These are phyloP conservation scores for Parietaria judaica DNA, from an alignment of 306 rosid genomes.

Conservation along the genomic window DNA sequence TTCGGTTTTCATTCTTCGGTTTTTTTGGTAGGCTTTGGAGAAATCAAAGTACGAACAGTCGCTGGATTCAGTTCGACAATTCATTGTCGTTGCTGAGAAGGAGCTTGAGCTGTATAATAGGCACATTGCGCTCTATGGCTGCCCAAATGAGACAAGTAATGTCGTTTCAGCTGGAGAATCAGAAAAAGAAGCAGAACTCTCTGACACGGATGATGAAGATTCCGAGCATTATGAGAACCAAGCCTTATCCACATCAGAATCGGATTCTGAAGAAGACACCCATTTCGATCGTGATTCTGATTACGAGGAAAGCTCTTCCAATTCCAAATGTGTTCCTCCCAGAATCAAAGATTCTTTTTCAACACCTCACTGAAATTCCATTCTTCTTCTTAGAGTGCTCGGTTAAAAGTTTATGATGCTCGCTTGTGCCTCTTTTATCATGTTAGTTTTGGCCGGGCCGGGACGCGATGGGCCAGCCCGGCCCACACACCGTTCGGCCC, in stretches of 20 bases:
- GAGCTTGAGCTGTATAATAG: constrained; percentile 79
- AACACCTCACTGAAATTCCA: neutral
- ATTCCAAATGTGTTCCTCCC: constrained; percentile 17
- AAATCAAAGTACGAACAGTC: constrained; percentile 88
- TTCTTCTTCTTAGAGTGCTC: neutral
- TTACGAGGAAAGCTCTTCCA: constrained; percentile 22
- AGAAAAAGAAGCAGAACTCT: constrained; percentile 10
- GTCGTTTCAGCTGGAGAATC: constrained; percentile 32
- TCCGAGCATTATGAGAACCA: constrained; percentile 35
- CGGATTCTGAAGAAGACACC: constrained; percentile 17
- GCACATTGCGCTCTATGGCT: constrained; percentile 75
- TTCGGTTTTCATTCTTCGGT: neutral
- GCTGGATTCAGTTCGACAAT: constrained; percentile 69
- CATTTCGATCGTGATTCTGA: constrained; percentile 17
- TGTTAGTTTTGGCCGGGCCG: no score
- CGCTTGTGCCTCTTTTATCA: no score
- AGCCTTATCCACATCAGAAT: constrained; percentile 14
- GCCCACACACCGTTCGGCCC: no score
- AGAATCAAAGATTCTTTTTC: constrained; percentile 21
- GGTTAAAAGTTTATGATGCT: no score
- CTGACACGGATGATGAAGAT: constrained; percentile 14
- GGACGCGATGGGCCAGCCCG: no score
- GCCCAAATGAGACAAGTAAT: constrained; percentile 49
- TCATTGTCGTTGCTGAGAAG: constrained; percentile 75
- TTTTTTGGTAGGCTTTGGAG: constrained; percentile 60